Base-by-base conservation (phyloP, 2,329 filamentous ascomycete genomes). In the Xylaria sp. region DNA sequence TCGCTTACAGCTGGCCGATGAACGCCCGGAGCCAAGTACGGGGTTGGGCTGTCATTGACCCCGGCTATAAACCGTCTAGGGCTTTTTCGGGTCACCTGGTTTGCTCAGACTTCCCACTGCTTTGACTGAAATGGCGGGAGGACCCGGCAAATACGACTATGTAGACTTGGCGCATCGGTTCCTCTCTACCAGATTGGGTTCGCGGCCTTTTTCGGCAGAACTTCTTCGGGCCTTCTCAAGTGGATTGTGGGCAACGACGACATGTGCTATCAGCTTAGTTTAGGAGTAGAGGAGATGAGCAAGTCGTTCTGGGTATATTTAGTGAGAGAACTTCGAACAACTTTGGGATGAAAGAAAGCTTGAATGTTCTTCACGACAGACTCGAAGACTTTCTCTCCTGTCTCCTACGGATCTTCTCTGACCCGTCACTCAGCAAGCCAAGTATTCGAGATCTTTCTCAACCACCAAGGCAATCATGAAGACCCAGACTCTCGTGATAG, bases 181-280 rank as follows among this genome's bases (percentile, higher is more conserved):
- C 23, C 41, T 25, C 13, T 51, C 35, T 49, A 13, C 29, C 33
- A 17, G n/a, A 8, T 4, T 44, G n/a, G 40, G 38, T 58, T 37
- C 37, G 17, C 47, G 55, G 55, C 55, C 38, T 21, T 58, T 53
- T 33, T 43, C 38, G 27, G 38, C 48, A 40, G 38, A 27, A 52
- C 31, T 38, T 13, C n/a, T 35, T 58, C 55, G 55, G 55, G 55
- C 47, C 55, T 52, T 58, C 41, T 58, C 23, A 21, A 15, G 37
- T 33, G 19, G 40, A 48, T 15, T 1, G 41, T 19, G 15, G 8
- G n/a, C 40, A 4, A 27, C 15, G 17, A 15, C 13, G 31, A n/a
- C 11, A 29, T 13, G 25, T 52, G 35, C 15, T 29, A 8, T 56
- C n/a, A n/a, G 25, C 31, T 33, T 23, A 11, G 19, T 7, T 4